A percentile compares a stretch with the other conserved stretches of the same genome.
These are phyloP conservation scores for Kazachstania kunashirensis DNA, from an alignment of 805 yeast species.

Conservation along the genomic window DNA sequence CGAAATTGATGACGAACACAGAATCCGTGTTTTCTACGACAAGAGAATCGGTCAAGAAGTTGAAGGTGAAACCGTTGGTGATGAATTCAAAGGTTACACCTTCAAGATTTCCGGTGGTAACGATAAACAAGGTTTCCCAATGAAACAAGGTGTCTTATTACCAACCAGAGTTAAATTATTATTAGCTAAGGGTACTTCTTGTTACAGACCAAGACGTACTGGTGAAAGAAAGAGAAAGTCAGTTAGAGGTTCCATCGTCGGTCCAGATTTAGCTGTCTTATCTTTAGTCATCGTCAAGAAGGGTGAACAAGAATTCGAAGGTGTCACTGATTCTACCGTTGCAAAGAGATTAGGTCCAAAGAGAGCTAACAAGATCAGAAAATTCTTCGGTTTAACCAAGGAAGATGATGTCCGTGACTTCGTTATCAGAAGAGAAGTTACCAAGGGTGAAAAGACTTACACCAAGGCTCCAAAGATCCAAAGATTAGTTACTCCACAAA, in stretches of 20 bases:
- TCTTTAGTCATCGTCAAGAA: slow-evolving; percentile 91
- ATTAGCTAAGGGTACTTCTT: slow-evolving; percentile 87
- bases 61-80: slow-evolving; percentile 96
- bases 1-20: slow-evolving; percentile 98
- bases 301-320: slow-evolving; percentile 93
- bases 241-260: slow-evolving; percentile 99
- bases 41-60: slow-evolving; percentile 99
- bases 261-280: slow-evolving; percentile 91
- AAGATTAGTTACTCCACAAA: slow-evolving; percentile 98
- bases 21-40: slow-evolving; percentile 95
- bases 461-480: slow-evolving; percentile 99
- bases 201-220: slow-evolving; percentile 99
- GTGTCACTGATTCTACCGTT: slow-evolving; percentile 86
- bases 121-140: slow-evolving; percentile 99
- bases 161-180: slow-evolving; percentile 98
- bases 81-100: slow-evolving; percentile 98
- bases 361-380: slow-evolving; percentile 99
- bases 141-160: slow-evolving; percentile 99
- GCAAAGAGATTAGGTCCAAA: slow-evolving; percentile 99
- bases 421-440: slow-evolving; percentile 96
- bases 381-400: slow-evolving; percentile 80
- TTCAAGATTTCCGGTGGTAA: slow-evolving; percentile 99
- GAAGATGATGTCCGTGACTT: slow-evolving; percentile 53
- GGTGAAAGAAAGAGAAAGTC: slow-evolving; percentile 99
- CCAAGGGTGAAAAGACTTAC: slow-evolving; percentile 96